Evolutionary conservation across 2,329 filamentous ascomycete genomes (phyloP).

Genomic region (Monosporascus sp.): DNA sequence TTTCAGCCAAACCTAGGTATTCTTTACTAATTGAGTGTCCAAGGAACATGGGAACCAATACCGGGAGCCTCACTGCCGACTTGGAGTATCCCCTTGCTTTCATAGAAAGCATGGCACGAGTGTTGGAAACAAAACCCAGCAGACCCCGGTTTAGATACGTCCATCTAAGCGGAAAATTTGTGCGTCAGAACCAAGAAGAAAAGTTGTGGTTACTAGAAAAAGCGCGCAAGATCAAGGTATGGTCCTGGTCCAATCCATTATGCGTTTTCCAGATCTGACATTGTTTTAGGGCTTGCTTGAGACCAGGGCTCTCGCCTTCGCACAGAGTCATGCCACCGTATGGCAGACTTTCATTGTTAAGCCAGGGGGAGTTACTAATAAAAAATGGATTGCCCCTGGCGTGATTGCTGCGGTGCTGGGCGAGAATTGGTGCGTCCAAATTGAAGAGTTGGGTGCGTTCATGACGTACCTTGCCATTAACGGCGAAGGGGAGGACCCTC

Average conservation of each 20-base stretch:
- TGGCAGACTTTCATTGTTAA: constrained; percentile 15
- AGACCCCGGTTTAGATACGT: constrained; percentile 23
- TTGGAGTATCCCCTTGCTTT: constrained; percentile 21
- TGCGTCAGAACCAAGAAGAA: constrained; percentile 26
- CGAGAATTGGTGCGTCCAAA: constrained; percentile 14
- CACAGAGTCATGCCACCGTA: constrained; percentile 5
- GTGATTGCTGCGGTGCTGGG: constrained; percentile 10
- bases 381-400: constrained; percentile 4
- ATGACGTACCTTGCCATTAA: constrained; percentile 16
- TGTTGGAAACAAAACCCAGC: constrained; percentile 6
- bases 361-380: constrained; percentile 13
- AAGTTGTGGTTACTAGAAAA: constrained; percentile 22
- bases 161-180: constrained; percentile 29
- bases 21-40: neutral
- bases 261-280: neutral
- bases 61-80: constrained; percentile 12
- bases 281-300: constrained; percentile 15
- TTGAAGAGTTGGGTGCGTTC: constrained; percentile 19
- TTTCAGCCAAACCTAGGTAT: neutral
- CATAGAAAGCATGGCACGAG: constrained; percentile 12
- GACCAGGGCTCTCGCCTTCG: constrained; percentile 15
- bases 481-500: constrained; percentile 12
- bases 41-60: constrained; percentile 20
- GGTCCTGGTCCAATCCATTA: neutral
- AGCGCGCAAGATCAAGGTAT: constrained; percentile 21